Percentiles rank a stretch among this genome's conserved stretches.
These are phyloP conservation scores for Boletus eberwhitei DNA, from an alignment of 768 basidiomycete genomes.

Conservation along the genomic window DNA sequence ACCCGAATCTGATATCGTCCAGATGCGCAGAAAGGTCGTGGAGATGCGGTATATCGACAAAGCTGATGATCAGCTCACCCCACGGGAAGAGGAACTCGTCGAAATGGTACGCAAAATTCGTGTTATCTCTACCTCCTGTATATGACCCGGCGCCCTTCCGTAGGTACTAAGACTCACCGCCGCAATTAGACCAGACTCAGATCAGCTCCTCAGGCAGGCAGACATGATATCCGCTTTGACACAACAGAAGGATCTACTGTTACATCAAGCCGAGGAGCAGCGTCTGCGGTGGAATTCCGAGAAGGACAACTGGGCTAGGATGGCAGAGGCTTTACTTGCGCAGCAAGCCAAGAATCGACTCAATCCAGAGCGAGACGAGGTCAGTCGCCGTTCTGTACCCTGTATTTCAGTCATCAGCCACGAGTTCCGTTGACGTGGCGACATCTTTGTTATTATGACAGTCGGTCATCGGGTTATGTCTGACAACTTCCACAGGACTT, in stretches of 20 bases:
- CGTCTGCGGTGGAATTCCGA: conserved; percentile 61
- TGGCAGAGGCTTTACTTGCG: conserved; percentile 61
- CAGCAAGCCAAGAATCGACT: conserved; percentile 42
- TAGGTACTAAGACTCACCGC: conserved; percentile 51
- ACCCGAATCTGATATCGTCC: conserved; percentile 45
- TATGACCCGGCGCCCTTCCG: conserved; percentile 1
- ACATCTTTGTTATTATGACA: not conserved
- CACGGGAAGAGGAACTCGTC: conserved; percentile 49
- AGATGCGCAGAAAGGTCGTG: conserved; percentile 45
- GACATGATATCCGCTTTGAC: conserved; percentile 54
- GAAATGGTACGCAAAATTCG: conserved; percentile 50
- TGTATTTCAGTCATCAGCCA: not conserved
- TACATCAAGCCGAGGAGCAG: conserved; percentile 53
- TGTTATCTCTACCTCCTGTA: conserved; percentile 7
- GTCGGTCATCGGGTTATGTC: conserved; percentile 2
- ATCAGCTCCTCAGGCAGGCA: conserved; percentile 56
- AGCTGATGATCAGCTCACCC: conserved; percentile 21
- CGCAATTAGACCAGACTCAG: conserved; percentile 39
- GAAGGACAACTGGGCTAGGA: conserved; percentile 60
- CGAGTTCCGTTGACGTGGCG: not conserved
- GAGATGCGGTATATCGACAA: conserved; percentile 39
- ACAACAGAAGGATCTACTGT: conserved; percentile 56
- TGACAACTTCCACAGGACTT: conserved; percentile 43
- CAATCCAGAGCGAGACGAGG: conserved; percentile 41
- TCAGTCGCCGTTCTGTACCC: conserved; percentile 24